phyloP scores from a whole-genome alignment of 2,329 filamentous ascomycete genomes.

The Dothideomycetes sp. region DNA sequence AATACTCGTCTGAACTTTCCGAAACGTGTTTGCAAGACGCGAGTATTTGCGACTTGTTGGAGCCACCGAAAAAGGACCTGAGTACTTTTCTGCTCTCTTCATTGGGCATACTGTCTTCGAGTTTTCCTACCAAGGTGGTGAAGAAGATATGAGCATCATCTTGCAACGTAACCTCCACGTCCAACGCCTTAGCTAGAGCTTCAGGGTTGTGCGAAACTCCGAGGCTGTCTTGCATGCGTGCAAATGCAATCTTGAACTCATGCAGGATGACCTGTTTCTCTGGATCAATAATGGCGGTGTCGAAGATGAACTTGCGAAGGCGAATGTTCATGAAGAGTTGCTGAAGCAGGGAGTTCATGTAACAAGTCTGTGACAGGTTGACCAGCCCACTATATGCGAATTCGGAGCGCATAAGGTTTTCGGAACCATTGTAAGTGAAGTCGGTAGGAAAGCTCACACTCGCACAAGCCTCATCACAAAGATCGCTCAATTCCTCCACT shows the following conservation, averaged over 20 bases:
- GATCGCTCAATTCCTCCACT: constrained; percentile 15
- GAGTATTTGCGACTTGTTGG: constrained; percentile 87
- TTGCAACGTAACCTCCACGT: constrained; percentile 79
- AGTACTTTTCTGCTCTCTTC: constrained; percentile 62
- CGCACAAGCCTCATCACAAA: constrained; percentile 13
- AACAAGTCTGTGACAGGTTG: constrained; percentile 94
- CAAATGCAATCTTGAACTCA: constrained; percentile 75
- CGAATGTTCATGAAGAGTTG: constrained; percentile 93
- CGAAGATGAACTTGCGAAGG: constrained; percentile 77
- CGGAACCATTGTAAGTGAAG: background rate
- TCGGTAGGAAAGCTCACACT: background rate
- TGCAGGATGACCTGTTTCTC: constrained; percentile 59
- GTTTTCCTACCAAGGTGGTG: constrained; percentile 82
- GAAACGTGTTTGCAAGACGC: constrained; percentile 93
- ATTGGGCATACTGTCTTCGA: constrained; percentile 70
- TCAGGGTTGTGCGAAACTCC: constrained; percentile 64
- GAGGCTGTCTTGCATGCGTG: constrained; percentile 74
- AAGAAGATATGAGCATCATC: constrained; percentile 99
- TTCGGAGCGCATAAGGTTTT: constrained; percentile 54
- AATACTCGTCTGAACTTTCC: constrained; percentile 80
- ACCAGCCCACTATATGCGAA: constrained; percentile 82
- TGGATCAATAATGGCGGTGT: constrained; percentile 38
- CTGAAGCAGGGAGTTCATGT: constrained; percentile 87
- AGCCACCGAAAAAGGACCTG: constrained; percentile 79
- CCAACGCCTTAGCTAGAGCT: constrained; percentile 63